A percentile compares a stretch with the other conserved stretches of the same genome.
Evolutionary conservation across 192 early-diverging fungal genomes (phyloP).

Genomic region (Cladochytrium replicatum): DNA sequence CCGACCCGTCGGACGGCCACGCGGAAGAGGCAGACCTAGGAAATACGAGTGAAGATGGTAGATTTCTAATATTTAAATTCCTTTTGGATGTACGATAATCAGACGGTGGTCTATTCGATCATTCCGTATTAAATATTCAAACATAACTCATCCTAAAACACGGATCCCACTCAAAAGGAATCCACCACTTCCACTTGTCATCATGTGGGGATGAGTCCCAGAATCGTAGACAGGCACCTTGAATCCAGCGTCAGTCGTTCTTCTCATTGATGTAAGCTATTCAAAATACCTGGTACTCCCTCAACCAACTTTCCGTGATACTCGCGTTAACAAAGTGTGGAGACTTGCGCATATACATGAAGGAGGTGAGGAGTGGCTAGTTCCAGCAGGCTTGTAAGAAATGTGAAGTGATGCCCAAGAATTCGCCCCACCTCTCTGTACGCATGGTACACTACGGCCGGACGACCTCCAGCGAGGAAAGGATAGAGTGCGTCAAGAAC

Average conservation of each 20-base stretch:
- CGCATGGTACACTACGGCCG: constrained; percentile 67
- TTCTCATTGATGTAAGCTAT: constrained; percentile 2
- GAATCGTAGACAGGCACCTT: constrained; percentile 19
- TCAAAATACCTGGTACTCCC: constrained; percentile 52
- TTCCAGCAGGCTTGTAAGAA: neutral
- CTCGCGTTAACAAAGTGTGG: constrained; percentile 68
- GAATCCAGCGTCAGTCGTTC: constrained; percentile 2
- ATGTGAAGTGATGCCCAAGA: neutral
- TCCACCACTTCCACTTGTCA: constrained; percentile 32
- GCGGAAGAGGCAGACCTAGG: too few relatives aligned
- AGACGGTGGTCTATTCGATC: too few relatives aligned
- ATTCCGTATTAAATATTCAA: too few relatives aligned
- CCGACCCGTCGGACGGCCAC: too few relatives aligned
- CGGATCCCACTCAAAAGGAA: constrained; percentile 24
- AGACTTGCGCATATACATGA: constrained; percentile 49
- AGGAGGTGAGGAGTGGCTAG: constrained; percentile 18
- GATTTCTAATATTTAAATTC: too few relatives aligned
- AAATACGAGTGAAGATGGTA: too few relatives aligned
- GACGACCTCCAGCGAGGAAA: constrained; percentile 71
- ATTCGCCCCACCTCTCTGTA: constrained; percentile 32
- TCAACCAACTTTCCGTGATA: constrained; percentile 82
- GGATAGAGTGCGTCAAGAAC: constrained; percentile 61
- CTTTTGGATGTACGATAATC: too few relatives aligned
- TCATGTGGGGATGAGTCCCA: constrained; percentile 45
- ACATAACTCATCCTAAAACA: too few relatives aligned